phyloP scores from a whole-genome alignment of 257 asterid species.

The Solanum appendiculatum region DNA sequence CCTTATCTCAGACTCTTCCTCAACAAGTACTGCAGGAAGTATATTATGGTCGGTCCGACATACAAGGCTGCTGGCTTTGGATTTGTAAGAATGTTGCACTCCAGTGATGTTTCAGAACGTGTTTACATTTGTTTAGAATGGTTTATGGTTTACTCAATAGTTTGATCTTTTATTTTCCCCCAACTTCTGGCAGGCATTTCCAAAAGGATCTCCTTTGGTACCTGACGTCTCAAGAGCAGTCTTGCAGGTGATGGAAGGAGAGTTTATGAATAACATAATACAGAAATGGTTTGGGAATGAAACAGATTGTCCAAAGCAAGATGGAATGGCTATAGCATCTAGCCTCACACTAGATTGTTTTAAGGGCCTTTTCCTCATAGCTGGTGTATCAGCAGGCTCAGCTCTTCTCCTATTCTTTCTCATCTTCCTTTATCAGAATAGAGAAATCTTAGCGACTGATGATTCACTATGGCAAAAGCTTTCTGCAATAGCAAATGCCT shows the following conservation, averaged over 20 bases:
- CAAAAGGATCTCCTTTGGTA: slow-evolving; percentile 35
- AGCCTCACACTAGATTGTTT: slow-evolving; percentile 20
- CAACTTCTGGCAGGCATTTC: slow-evolving; percentile 19
- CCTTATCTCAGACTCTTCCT: slow-evolving; percentile 32
- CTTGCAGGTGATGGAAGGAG: slow-evolving; percentile 15
- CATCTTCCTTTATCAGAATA: slow-evolving; percentile 22
- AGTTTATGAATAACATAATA: slow-evolving; percentile 11
- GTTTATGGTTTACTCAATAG: neutral
- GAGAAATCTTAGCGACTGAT: slow-evolving; percentile 8
- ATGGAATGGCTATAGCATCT: neutral
- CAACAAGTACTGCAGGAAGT: slow-evolving; percentile 25
- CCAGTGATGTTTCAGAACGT: neutral
- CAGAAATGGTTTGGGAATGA: slow-evolving; percentile 17
- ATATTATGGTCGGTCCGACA: slow-evolving; percentile 22
- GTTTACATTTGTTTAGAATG: neutral
- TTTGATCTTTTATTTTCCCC: neutral
- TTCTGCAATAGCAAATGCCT: slow-evolving; percentile 18
- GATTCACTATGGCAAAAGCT: slow-evolving; percentile 23
- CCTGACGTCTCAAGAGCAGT: slow-evolving; percentile 30
- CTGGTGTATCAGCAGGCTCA: slow-evolving; percentile 17
- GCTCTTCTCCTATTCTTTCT: slow-evolving; percentile 29
- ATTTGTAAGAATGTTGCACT: slow-evolving; percentile 19
- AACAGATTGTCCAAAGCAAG: neutral
- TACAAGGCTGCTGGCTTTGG: slow-evolving; percentile 41
- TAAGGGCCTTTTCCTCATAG: slow-evolving; percentile 23